phyloP scores from a whole-genome alignment of 2,329 filamentous ascomycete genomes.

The Exophiala sp. region DNA sequence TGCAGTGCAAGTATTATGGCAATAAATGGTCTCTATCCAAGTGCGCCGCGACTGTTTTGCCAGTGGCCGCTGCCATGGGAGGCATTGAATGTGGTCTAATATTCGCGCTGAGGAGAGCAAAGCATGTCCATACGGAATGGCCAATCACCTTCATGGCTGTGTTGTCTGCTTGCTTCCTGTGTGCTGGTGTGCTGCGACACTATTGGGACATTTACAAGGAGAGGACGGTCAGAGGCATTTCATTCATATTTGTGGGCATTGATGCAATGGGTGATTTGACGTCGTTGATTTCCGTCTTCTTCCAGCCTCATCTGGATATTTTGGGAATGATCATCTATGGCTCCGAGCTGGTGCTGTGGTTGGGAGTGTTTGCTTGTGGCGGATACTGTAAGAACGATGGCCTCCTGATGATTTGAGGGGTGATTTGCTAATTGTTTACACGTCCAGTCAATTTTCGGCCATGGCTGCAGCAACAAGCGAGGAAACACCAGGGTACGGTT shows the following conservation, averaged over 20 bases:
- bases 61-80: constrained; percentile 56
- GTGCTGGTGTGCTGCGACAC: constrained; percentile 63
- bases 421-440: constrained; percentile 12
- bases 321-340: constrained; percentile 66
- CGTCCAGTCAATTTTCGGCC: constrained; percentile 51
- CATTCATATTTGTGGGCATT: constrained; percentile 67
- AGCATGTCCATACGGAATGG: constrained; percentile 51
- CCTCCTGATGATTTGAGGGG: constrained; percentile 1
- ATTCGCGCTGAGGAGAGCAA: constrained; percentile 52
- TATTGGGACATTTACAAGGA: constrained; percentile 68
- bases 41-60: constrained; percentile 48
- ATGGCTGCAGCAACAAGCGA: constrained; percentile 47
- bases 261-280: constrained; percentile 67
- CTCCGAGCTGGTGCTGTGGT: constrained; percentile 63
- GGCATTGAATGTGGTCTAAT: constrained; percentile 59
- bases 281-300: constrained; percentile 62
- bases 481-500: constrained; percentile 20
- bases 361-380: constrained; percentile 63
- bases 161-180: constrained; percentile 60
- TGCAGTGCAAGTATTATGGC: constrained; percentile 54
- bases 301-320: constrained; percentile 56
- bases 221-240: constrained; percentile 66
- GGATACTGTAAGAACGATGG: constrained; percentile 49
- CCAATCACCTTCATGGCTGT: constrained; percentile 65
- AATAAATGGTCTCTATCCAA: constrained; percentile 54